These are phyloP conservation scores for Phytophthora pisi DNA, from an alignment of 352 stramenopile genomes.

Conservation along the genomic window DNA sequence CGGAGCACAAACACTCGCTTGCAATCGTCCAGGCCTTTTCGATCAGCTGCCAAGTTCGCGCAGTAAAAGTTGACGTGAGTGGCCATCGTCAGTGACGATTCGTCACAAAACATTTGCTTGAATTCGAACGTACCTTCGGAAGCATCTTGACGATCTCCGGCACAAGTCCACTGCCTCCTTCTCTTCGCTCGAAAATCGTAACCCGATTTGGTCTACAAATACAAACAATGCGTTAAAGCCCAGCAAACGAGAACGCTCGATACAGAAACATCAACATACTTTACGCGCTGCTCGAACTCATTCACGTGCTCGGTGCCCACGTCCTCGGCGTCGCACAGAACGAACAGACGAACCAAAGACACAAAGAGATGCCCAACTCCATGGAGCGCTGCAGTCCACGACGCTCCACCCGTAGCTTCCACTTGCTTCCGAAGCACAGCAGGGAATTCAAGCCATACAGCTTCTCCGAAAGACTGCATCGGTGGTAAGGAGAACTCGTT, in stretches of 20 bases:
- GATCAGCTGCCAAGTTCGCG: conserved; percentile 37
- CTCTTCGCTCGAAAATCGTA: conserved; percentile 88
- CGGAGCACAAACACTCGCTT: conserved; percentile 70
- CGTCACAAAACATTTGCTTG: not conserved
- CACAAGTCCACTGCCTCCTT: conserved; percentile 88
- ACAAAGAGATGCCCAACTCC: conserved; percentile 92
- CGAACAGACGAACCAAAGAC: conserved; percentile 93
- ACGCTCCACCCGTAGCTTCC: conserved; percentile 33
- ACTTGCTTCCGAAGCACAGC: conserved; percentile 46
- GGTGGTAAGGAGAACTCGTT: conserved; percentile 95
- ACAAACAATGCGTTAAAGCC: not conserved
- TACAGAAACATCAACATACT: conserved; percentile 33
- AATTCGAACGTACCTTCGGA: conserved; percentile 44
- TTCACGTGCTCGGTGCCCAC: conserved; percentile 88
- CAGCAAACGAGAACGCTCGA: not conserved
- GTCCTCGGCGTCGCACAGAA: conserved; percentile 88
- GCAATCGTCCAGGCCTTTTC: conserved; percentile 71
- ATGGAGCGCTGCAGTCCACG: conserved; percentile 68
- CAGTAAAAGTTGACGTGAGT: conserved; percentile 3
- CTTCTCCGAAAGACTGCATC: conserved; percentile 95
- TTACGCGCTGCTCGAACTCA: conserved; percentile 62
- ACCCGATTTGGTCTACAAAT: conserved; percentile 72
- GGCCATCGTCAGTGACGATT: not conserved
- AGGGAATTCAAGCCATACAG: conserved; percentile 95
- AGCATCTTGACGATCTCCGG: conserved; percentile 74